Evolutionary conservation across 2,329 filamentous ascomycete species (phyloP).

Genomic region (Cordyceps fumosorosea): DNA sequence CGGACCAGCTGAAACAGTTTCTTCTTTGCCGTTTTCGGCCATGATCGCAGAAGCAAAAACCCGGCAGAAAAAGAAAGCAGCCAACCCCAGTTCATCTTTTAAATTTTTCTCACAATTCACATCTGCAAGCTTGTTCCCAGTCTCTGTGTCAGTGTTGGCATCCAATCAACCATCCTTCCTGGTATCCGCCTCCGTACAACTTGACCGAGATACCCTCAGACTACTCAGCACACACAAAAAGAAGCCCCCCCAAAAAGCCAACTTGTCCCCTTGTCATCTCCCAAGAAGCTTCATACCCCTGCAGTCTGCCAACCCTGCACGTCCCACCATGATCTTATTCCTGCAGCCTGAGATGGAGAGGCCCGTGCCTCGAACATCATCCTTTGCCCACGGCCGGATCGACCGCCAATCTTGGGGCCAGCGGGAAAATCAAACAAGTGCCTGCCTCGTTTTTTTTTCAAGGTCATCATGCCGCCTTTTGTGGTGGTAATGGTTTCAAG

Average conservation of each 20-base stretch:
- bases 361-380: background rate
- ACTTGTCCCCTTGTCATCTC: too few relatives aligned
- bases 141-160: background rate
- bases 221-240: too few relatives aligned
- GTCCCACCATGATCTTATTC: background rate
- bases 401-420: background rate
- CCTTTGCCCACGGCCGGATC: background rate
- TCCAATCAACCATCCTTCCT: background rate
- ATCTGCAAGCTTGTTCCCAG: background rate
- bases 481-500: too few relatives aligned
- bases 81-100: background rate
- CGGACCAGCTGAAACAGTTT: conserved; percentile 4
- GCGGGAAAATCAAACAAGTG: background rate
- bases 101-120: background rate
- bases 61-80: background rate
- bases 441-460: too few relatives aligned
- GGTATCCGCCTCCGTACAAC: background rate
- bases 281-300: background rate
- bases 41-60: background rate
- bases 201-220: too few relatives aligned
- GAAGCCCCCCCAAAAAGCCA: too few relatives aligned
- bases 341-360: background rate
- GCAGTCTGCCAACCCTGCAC: background rate
- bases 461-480: background rate
- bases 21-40: background rate